These are phyloP conservation scores for Apophysomyces variabilis DNA, from an alignment of 371 early-diverging fungal genomes.

Conservation along the genomic window DNA sequence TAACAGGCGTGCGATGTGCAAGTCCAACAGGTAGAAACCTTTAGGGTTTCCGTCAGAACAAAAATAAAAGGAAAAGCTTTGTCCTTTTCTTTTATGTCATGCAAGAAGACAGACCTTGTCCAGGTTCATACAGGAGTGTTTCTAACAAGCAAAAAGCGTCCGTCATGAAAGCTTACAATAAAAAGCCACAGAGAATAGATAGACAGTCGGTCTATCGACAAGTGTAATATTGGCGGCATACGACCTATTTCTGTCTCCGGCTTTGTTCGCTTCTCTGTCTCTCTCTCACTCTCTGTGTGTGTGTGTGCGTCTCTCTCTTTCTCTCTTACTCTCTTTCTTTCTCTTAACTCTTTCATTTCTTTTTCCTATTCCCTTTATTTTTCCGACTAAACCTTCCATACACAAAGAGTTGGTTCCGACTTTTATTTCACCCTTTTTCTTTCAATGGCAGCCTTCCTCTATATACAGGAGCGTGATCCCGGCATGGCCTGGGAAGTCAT, in stretches of 20 bases:
- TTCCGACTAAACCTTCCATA: not conserved
- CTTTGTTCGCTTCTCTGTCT: not conserved
- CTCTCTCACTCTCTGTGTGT: not conserved
- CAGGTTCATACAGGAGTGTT: slow-evolving; percentile 58
- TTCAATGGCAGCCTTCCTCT: slow-evolving; percentile 9
- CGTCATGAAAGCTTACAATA: slow-evolving; percentile 14
- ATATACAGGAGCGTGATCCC: slow-evolving; percentile 2
- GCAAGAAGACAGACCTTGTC: slow-evolving; percentile 33
- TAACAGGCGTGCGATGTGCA: slow-evolving; percentile 28
- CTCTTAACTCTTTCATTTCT: not conserved
- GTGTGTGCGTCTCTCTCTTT: not conserved
- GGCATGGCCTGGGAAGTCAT: slow-evolving; percentile 27
- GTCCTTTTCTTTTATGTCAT: not conserved
- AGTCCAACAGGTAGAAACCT: slow-evolving; percentile 42
- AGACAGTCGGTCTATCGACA: too few relatives aligned
- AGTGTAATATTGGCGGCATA: not conserved
- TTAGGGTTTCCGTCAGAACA: not conserved
- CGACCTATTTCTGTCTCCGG: slow-evolving; percentile 6
- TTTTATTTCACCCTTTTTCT: not conserved
- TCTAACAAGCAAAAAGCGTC: slow-evolving; percentile 49
- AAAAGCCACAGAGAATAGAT: not conserved
- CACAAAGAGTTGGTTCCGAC: slow-evolving; percentile 1
- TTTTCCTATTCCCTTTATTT: not conserved
- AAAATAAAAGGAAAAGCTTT: too few relatives aligned
- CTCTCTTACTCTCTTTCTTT: slow-evolving; percentile 8